Evolutionary conservation across 441 rosid genomes (phyloP).

Genomic region (Adansonia gregorii): DNA sequence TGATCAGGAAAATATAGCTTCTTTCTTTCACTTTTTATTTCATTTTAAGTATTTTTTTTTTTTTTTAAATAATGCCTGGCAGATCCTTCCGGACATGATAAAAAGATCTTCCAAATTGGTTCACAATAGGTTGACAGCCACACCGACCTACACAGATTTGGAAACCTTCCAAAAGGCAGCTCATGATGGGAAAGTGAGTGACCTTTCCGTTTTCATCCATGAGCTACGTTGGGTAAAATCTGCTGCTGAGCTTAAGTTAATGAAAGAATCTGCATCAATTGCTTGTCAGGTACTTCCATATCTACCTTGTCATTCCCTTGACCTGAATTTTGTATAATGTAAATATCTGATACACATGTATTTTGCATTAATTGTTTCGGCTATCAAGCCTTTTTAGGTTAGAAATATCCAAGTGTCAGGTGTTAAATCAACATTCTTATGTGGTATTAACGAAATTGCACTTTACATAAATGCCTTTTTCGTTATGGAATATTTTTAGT

Average conservation of each 20-base stretch:
- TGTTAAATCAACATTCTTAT: constrained; percentile 15
- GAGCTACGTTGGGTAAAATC: constrained; percentile 85
- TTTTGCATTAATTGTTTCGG: neutral
- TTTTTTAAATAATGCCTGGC: constrained; percentile 36
- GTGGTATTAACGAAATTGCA: neutral
- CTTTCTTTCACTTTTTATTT: constrained; percentile 9
- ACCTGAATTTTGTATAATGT: neutral
- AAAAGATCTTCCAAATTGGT: constrained; percentile 67
- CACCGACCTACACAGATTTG: constrained; percentile 58
- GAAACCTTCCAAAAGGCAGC: constrained; percentile 65
- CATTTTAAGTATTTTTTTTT: neutral
- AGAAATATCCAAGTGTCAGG: neutral
- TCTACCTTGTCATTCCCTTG: constrained; percentile 14
- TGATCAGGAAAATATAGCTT: constrained; percentile 2
- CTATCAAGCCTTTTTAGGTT: constrained; percentile 4
- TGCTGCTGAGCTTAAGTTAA: constrained; percentile 79
- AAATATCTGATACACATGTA: neutral
- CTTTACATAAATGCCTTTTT: constrained; percentile 13
- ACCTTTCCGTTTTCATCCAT: constrained; percentile 64
- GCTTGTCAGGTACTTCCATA: constrained; percentile 83
- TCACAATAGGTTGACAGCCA: constrained; percentile 73
- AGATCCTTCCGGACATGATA: constrained; percentile 91
- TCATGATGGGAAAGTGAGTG: constrained; percentile 58
- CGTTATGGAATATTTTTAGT: neutral
- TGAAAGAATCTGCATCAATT: constrained; percentile 94